A percentile compares a stretch with the other conserved stretches of the same genome.
These are phyloP conservation scores for Gentiana dahurica DNA, from an alignment of 257 asterid species.

Conservation along the genomic window DNA sequence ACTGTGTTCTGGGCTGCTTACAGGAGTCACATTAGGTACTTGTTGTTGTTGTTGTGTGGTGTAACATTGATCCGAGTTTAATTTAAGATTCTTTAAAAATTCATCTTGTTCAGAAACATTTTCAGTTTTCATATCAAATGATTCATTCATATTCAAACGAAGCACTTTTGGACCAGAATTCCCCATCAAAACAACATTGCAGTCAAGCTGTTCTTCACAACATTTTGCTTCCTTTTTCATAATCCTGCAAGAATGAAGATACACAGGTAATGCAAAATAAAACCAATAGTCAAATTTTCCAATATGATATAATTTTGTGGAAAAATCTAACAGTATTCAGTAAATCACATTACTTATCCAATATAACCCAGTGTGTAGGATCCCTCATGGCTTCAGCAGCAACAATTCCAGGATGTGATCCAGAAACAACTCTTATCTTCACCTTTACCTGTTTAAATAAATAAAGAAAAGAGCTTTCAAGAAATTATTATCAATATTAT, in stretches of 20 bases:
- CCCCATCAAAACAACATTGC: slow-evolving; percentile 64
- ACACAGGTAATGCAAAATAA: neutral
- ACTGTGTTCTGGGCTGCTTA: slow-evolving; percentile 59
- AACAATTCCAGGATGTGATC: slow-evolving; percentile 52
- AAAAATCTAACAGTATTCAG: neutral
- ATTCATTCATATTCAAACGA: slow-evolving; percentile 51
- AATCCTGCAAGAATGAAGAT: slow-evolving; percentile 21
- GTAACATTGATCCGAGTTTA: slow-evolving; percentile 22
- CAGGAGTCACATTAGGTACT: slow-evolving; percentile 85
- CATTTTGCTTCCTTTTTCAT: slow-evolving; percentile 55
- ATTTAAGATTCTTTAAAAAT: slow-evolving; percentile 8
- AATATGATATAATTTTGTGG: slow-evolving; percentile 1
- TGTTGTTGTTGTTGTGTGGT: slow-evolving; percentile 9
- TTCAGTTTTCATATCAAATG: slow-evolving; percentile 20
- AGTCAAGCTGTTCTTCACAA: slow-evolving; percentile 66
- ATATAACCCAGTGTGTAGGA: slow-evolving; percentile 63
- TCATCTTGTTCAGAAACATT: slow-evolving; percentile 21
- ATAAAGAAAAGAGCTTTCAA: neutral
- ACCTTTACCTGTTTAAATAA: slow-evolving; percentile 35
- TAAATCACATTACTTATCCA: slow-evolving; percentile 61
- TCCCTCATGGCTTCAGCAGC: slow-evolving; percentile 70
- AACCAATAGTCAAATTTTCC: neutral
- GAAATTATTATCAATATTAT: neutral
- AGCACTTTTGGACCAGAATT: slow-evolving; percentile 59
- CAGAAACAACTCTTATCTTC: slow-evolving; percentile 62